Percentiles rank a stretch among this genome's conserved stretches.
phyloP scores from a whole-genome alignment of 148 eudicot species.

The Rhododendron ferrugineum region DNA sequence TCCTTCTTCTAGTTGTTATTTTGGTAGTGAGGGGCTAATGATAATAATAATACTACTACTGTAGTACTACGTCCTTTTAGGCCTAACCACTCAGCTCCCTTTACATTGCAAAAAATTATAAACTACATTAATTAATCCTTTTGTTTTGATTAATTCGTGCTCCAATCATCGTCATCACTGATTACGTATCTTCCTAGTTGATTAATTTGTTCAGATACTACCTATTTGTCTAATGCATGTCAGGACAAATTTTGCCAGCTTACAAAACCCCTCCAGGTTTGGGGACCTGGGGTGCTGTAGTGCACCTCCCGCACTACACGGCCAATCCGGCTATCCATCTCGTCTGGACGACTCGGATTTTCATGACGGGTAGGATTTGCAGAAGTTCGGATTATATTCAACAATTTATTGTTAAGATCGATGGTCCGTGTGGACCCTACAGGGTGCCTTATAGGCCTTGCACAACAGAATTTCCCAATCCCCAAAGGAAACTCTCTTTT shows the following conservation, averaged over 20 bases:
- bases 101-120: background rate
- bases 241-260: background rate
- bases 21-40: slow-evolving; percentile 3
- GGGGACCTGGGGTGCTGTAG: too few species aligned
- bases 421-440: too few species aligned
- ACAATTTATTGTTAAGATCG: too few species aligned
- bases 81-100: background rate
- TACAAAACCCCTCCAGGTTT: background rate
- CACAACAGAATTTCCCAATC: too few species aligned
- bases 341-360: too few species aligned
- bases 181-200: background rate
- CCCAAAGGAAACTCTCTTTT: background rate
- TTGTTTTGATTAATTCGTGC: background rate
- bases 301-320: too few species aligned
- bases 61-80: background rate
- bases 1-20: slow-evolving; percentile 6
- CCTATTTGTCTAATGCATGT: background rate
- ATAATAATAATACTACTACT: background rate
- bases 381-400: too few species aligned
- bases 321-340: too few species aligned
- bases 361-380: too few species aligned
- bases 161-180: background rate
- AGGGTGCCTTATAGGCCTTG: too few species aligned
- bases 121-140: background rate
- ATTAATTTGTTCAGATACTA: background rate